Percentiles rank a stretch among this genome's conserved stretches.
phyloP scores from a whole-genome alignment of 768 basidiomycete species.

The Xerocomus brunneocitrinus region DNA sequence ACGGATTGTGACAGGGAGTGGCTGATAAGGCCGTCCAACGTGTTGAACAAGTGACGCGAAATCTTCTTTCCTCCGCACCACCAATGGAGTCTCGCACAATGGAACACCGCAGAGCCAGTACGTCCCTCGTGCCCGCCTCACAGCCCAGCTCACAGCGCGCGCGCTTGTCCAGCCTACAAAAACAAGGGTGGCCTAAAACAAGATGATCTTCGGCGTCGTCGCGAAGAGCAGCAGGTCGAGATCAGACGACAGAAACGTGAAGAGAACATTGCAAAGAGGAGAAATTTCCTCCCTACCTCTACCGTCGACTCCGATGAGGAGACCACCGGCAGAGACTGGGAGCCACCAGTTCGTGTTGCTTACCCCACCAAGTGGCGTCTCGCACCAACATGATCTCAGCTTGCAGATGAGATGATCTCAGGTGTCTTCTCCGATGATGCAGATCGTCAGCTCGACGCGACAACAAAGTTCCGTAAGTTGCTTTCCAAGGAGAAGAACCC shows the following conservation, averaged over 20 bases:
- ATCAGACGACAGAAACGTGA: slow-evolving; percentile 98
- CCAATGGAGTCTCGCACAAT: slow-evolving; percentile 61
- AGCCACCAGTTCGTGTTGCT: slow-evolving; percentile 56
- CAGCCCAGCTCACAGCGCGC: slow-evolving; percentile 33
- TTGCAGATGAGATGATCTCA: slow-evolving; percentile 87
- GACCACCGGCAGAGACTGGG: slow-evolving; percentile 62
- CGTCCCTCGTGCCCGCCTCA: slow-evolving; percentile 16
- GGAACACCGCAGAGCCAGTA: slow-evolving; percentile 73
- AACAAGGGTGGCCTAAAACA: slow-evolving; percentile 84
- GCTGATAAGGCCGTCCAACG: slow-evolving; percentile 22
- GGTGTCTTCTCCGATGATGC: slow-evolving; percentile 91
- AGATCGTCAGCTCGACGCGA: slow-evolving; percentile 92
- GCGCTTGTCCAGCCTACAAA: slow-evolving; percentile 69
- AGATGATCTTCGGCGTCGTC: slow-evolving; percentile 91
- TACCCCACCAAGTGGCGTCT: slow-evolving; percentile 8
- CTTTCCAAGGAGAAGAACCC: slow-evolving; percentile 99
- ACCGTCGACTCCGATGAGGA: slow-evolving; percentile 91
- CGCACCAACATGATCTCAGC: slow-evolving; percentile 36
- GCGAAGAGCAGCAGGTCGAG: slow-evolving; percentile 98
- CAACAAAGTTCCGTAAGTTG: slow-evolving; percentile 97
- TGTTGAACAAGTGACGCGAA: slow-evolving; percentile 17
- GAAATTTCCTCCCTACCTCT: slow-evolving; percentile 80
- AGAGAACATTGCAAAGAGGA: slow-evolving; percentile 96
- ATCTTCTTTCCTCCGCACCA: slow-evolving; percentile 3
- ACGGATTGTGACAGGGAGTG: slow-evolving; percentile 21